These are phyloP conservation scores for Sphaceloma murrayae DNA, from an alignment of 2,329 filamentous ascomycete species.

Conservation along the genomic window DNA sequence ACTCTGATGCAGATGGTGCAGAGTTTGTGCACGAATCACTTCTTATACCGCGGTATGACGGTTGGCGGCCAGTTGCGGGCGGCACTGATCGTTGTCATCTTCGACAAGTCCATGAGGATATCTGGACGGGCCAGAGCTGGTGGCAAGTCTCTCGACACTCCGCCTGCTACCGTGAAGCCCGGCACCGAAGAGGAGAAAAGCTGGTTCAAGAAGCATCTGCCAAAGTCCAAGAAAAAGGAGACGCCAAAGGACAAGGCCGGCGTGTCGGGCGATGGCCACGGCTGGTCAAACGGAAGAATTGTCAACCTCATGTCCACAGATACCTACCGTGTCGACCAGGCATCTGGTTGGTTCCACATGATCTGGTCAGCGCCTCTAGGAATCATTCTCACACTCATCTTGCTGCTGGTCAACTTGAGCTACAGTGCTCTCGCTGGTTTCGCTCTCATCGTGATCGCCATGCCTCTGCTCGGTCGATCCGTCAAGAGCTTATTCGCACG, in stretches of 20 bases:
- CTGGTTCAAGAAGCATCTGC: constrained; percentile 40
- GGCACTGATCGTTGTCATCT: constrained; percentile 75
- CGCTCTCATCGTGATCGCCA: constrained; percentile 64
- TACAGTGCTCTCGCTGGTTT: constrained; percentile 89
- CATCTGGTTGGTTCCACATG: constrained; percentile 81
- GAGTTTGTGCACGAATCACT: constrained; percentile 76
- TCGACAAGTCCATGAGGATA: constrained; percentile 83
- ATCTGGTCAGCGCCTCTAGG: constrained; percentile 78
- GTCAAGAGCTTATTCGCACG: constrained; percentile 68
- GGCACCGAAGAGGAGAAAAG: constrained; percentile 44
- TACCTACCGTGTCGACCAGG: constrained; percentile 84
- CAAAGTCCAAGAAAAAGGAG: constrained; percentile 29
- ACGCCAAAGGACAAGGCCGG: constrained; percentile 38
- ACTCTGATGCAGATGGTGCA: constrained; percentile 77
- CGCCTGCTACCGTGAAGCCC: constrained; percentile 36
- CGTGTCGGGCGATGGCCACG: constrained; percentile 59
- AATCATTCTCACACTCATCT: constrained; percentile 65
- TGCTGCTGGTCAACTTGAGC: constrained; percentile 76
- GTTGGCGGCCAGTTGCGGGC: constrained; percentile 75
- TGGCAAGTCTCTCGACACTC: constrained; percentile 43
- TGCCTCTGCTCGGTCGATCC: constrained; percentile 67
- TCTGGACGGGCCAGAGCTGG: constrained; percentile 83
- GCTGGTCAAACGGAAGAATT: constrained; percentile 88
- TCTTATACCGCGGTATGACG: constrained; percentile 87
- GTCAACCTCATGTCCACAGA: constrained; percentile 93